Conservation (phyloP, 495 filamentous ascomycete genomes). For the Neurospora sp. region DNA sequence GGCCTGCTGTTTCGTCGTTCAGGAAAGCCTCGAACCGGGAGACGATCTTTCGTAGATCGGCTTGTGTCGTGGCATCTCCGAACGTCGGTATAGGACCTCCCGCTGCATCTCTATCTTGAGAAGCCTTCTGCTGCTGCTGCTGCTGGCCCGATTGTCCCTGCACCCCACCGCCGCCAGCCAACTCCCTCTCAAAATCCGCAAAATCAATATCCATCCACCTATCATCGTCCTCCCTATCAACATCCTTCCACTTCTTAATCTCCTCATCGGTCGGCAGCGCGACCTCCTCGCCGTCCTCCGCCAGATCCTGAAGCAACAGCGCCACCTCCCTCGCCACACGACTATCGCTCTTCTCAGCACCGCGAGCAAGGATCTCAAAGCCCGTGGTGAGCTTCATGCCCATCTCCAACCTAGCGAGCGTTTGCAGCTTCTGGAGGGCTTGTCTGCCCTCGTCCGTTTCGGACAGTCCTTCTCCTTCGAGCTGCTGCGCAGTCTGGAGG, state of each 20-base stretch:
- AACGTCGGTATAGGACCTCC: slow-evolving; percentile 29
- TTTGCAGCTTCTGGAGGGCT: slow-evolving; percentile 20
- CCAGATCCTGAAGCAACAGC: slow-evolving; percentile 61
- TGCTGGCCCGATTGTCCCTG: slow-evolving; percentile 12
- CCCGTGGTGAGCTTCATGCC: slow-evolving; percentile 88
- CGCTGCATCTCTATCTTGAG: background rate
- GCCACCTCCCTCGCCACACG: slow-evolving; percentile 60
- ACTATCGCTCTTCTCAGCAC: slow-evolving; percentile 56
- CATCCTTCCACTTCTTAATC: slow-evolving; percentile 56
- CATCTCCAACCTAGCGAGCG: slow-evolving; percentile 47
- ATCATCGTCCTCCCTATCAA: slow-evolving; percentile 62
- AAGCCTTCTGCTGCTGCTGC: background rate
- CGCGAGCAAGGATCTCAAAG: slow-evolving; percentile 75
- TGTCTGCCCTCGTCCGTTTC: background rate
- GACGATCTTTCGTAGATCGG: slow-evolving; percentile 81
- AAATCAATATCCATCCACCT: slow-evolving; percentile 92
- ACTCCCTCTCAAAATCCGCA: slow-evolving; percentile 73
- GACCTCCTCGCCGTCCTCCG: slow-evolving; percentile 41
- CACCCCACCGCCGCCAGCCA: slow-evolving; percentile 32
- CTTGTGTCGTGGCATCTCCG: slow-evolving; percentile 70
- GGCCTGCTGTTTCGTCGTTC: slow-evolving; percentile 71
- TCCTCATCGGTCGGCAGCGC: slow-evolving; percentile 62
- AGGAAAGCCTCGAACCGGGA: slow-evolving; percentile 86
- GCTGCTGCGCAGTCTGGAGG: slow-evolving; percentile 15
- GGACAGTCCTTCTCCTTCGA: background rate